Evolutionary conservation across 2,329 filamentous ascomycete genomes (phyloP).

Genomic region (Penicillium sp.): DNA sequence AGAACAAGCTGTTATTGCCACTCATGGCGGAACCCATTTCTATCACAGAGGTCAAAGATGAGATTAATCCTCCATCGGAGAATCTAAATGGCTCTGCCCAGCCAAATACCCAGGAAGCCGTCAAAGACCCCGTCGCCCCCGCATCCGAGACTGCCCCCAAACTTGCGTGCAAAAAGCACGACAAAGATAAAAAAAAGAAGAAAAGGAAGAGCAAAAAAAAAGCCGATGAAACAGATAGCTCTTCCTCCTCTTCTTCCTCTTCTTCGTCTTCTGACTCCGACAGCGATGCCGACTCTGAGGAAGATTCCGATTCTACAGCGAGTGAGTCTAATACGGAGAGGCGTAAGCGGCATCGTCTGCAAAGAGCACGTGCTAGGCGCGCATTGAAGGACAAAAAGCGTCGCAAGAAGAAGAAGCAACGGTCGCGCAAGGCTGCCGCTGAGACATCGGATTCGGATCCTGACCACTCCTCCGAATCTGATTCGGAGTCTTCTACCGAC

Average conservation of each 20-base stretch:
- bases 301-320: slow-evolving; percentile 5
- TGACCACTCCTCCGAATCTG: background rate
- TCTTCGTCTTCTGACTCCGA: slow-evolving; percentile 17
- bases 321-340: slow-evolving; percentile 27
- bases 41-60: slow-evolving; percentile 31
- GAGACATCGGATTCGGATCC: slow-evolving; percentile 11
- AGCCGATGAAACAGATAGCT: slow-evolving; percentile 15
- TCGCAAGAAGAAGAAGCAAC: slow-evolving; percentile 40
- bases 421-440: slow-evolving; percentile 31
- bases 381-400: slow-evolving; percentile 27
- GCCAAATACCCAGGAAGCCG: slow-evolving; percentile 10
- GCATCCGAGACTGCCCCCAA: slow-evolving; percentile 27
- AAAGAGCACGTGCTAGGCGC: slow-evolving; percentile 39
- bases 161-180: slow-evolving; percentile 36
- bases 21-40: slow-evolving; percentile 35
- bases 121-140: slow-evolving; percentile 23
- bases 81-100: slow-evolving; percentile 21
- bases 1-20: background rate
- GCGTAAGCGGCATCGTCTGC: slow-evolving; percentile 37
- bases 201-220: slow-evolving; percentile 23
- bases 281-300: slow-evolving; percentile 19
- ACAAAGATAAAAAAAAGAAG: slow-evolving; percentile 26
- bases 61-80: slow-evolving; percentile 30
- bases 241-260: slow-evolving; percentile 23
- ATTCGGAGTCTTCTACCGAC: slow-evolving; percentile 19